These are phyloP conservation scores for Scenedesmus sp. DNA, from an alignment of 163 green algal species.

Conservation along the genomic window DNA sequence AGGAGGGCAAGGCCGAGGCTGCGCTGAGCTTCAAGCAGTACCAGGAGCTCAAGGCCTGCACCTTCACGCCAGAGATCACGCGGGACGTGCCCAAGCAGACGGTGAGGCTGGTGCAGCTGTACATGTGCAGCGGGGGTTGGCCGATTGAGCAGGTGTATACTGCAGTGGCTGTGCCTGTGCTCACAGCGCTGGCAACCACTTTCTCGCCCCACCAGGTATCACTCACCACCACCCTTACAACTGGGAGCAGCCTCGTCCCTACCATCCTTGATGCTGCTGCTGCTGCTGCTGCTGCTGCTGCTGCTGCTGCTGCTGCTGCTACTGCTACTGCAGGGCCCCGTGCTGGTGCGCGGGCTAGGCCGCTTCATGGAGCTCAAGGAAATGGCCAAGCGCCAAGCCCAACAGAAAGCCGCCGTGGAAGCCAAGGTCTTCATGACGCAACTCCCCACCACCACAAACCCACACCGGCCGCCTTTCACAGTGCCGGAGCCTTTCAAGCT, in stretches of 20 bases:
- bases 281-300: neutral
- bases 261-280: neutral
- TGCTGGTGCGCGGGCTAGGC: conserved; percentile 67
- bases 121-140: neutral
- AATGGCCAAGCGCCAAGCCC: conserved; percentile 54
- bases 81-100: conserved; percentile 28
- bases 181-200: too few relatives aligned
- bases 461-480: conserved; percentile 50
- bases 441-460: neutral
- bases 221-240: too few relatives aligned
- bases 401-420: conserved; percentile 55
- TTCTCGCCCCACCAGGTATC: too few relatives aligned
- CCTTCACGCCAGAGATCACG: conserved; percentile 71
- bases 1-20: conserved; percentile 43
- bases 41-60: conserved; percentile 72
- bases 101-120: conserved; percentile 23
- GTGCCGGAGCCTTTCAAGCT: conserved; percentile 74
- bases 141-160: too few relatives aligned
- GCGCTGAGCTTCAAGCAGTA: conserved; percentile 58
- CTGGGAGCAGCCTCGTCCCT: too few relatives aligned
- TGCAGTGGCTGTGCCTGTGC: too few relatives aligned
- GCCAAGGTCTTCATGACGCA: conserved; percentile 58
- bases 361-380: conserved; percentile 69
- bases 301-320: neutral
- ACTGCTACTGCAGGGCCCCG: conserved; percentile 35